Evolutionary conservation across 495 filamentous ascomycete genomes (phyloP).

Genomic region (Tuber indicum): DNA sequence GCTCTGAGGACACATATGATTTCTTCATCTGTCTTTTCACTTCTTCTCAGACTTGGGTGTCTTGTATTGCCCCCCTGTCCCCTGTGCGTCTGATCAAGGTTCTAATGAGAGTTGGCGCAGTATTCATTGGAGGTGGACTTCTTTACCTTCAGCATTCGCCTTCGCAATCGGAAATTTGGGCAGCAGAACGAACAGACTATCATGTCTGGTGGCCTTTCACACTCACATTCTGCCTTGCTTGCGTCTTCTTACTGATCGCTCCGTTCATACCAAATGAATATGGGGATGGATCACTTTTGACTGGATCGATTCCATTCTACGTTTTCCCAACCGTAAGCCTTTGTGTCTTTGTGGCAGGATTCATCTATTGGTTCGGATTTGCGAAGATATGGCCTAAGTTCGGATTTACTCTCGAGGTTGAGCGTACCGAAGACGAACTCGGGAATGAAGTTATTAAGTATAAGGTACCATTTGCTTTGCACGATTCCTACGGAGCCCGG

Average conservation of each 20-base stretch:
- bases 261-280: conserved; percentile 45
- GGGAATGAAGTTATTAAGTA: conserved; percentile 48
- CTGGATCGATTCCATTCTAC: conserved; percentile 42
- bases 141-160: conserved; percentile 34
- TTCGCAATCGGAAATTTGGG: conserved; percentile 42
- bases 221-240: conserved; percentile 43
- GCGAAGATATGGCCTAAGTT: conserved; percentile 40
- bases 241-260: conserved; percentile 44
- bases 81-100: not conserved
- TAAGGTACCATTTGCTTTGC: conserved; percentile 13
- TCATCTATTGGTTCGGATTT: conserved; percentile 46
- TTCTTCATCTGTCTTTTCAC: conserved; percentile 41
- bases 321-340: conserved; percentile 46
- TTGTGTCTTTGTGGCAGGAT: conserved; percentile 43
- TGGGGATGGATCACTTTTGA: conserved; percentile 23
- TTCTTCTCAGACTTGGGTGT: conserved; percentile 17
- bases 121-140: conserved; percentile 19
- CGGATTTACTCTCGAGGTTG: conserved; percentile 48
- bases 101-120: conserved; percentile 1
- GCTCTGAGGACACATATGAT: conserved; percentile 36
- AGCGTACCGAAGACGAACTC: conserved; percentile 43
- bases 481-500: too few relatives aligned
- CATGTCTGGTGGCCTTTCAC: conserved; percentile 42
- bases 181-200: conserved; percentile 46
- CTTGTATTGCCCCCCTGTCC: not conserved